Evolutionary conservation across 495 filamentous ascomycete species (phyloP), one percentile per base, ranked within the genome.

Genomic region (Penicillium paradoxum): DNA sequence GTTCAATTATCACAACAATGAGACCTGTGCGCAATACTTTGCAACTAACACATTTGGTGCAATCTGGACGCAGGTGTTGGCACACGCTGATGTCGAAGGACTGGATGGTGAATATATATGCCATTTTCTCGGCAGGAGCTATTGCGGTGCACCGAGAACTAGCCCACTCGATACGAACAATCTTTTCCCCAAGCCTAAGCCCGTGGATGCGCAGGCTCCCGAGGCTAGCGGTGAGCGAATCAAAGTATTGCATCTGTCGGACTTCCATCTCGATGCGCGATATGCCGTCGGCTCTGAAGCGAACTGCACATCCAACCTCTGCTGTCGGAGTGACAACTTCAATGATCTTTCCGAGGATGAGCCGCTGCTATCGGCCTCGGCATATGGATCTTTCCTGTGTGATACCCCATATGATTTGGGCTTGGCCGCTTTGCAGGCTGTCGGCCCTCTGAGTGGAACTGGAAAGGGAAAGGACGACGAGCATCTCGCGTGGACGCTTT

Each of bases 361-460:
- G 5, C 61, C 77, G 41, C 41, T 69, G 14, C 51, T 75, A 24
- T 77, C 80, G 7, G 80, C 82, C 4, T 70, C 78, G 0, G 60
- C 77, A 0, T 83, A 82, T 54, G 81, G 80, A 14, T 64, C 69
- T 6, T 84, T 74, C 63, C 64, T 65, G 29, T 83, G 81, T 51
- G 81, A 84, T 53, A 78, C 79, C 6, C 82, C 80, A 3, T 83
- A 82, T 51, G 80, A 81, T 37, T 69, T 85, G 0, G 80, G 68
- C 29, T 58, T 82, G 6, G 80, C 79, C 22, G 80, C 79, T 21
- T 65, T 84, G 6, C 76, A 84, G 65, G 74, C 80, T 6, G 73
- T 83, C 40, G 75, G 69, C 4, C 76, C 81, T 14, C 54, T 85
- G 61, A 82, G 80, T 15, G 82, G 82, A 3, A 83, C 79, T 9